Evolutionary conservation across 345 rosid species (phyloP), one percentile per base, ranked within the genome.

Genomic region (Mallotus nudiflorus): DNA sequence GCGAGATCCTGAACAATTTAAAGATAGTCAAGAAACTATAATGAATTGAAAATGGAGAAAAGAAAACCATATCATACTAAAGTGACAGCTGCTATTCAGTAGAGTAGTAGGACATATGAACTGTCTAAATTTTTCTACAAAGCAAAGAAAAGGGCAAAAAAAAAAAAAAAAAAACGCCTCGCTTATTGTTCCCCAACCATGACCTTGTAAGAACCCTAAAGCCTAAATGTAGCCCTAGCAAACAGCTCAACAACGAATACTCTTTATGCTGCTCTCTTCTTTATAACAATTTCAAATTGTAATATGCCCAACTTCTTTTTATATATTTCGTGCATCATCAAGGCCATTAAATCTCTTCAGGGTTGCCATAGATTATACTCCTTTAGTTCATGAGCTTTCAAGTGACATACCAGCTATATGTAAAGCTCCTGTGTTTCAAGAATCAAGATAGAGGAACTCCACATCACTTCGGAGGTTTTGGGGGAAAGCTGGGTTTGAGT

Each of bases 191-290:
- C 27, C 57, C 15, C 57, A 18, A 51, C 31, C 58, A 24, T 59
- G 55, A 57, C 65, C 66, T 37, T 42, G 45, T 25, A 75, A 70
- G 76, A 77, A 68, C 81, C 80, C 77, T 77, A 71, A 62, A 13
- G 28, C 70, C 77, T 59, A 51, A 54, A 55, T 56, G 49, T 27
- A 55, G 77, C 80, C 79, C 70, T 73, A 59, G 71, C 33, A 48
- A 61, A 67, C 22, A n/a, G 7, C 25, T 44, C 24, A 74, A 49
- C 65, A 16, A 55, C n/a, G 7, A 11, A 63, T 6, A 49, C 5
- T 39, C 13, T 44, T 16, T 46, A 4, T 68, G 28, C 29, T 44
- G 1, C 50, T 58, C 27, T 24, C 61, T 58, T 66, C 61, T 42
- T 59, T 60, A 8, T 11, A 13, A 27, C 9, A 27, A 13, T 62